Conservation (phyloP, 441 rosid species). For the Hura crepitans region DNA sequence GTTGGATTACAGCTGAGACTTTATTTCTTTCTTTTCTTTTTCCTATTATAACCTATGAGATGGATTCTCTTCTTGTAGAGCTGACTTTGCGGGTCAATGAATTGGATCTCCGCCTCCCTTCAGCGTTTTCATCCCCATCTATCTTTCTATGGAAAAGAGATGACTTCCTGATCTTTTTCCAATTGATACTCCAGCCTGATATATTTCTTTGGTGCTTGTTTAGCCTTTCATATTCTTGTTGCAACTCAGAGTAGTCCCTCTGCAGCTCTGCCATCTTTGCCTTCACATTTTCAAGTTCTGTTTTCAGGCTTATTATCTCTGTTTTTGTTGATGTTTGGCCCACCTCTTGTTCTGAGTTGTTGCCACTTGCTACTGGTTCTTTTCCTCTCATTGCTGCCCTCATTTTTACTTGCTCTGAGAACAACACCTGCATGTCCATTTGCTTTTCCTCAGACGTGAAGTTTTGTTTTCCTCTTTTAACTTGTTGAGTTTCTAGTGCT, state of each 20-base stretch:
- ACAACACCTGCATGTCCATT: slow-evolving; percentile 49
- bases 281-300: slow-evolving; percentile 58
- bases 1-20: not conserved
- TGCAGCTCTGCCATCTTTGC: slow-evolving; percentile 60
- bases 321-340: slow-evolving; percentile 36
- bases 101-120: slow-evolving; percentile 25
- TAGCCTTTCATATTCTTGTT: slow-evolving; percentile 49
- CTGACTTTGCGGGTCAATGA: slow-evolving; percentile 16
- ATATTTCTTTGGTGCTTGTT: slow-evolving; percentile 40
- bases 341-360: slow-evolving; percentile 43
- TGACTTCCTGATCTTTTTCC: slow-evolving; percentile 55
- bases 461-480: not conserved
- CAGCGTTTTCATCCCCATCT: slow-evolving; percentile 36
- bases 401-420: slow-evolving; percentile 76
- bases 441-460: slow-evolving; percentile 20
- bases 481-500: not conserved
- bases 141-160: slow-evolving; percentile 37
- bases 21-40: not conserved
- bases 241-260: slow-evolving; percentile 58
- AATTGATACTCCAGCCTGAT: slow-evolving; percentile 34
- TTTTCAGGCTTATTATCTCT: slow-evolving; percentile 48
- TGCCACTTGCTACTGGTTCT: slow-evolving; percentile 36
- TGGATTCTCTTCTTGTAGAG: slow-evolving; percentile 33
- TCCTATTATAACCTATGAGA: slow-evolving; percentile 24
- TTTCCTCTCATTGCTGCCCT: slow-evolving; percentile 57